Conservation (phyloP, 2,329 filamentous ascomycete species). For the Arthrobotrys conoides region DNA sequence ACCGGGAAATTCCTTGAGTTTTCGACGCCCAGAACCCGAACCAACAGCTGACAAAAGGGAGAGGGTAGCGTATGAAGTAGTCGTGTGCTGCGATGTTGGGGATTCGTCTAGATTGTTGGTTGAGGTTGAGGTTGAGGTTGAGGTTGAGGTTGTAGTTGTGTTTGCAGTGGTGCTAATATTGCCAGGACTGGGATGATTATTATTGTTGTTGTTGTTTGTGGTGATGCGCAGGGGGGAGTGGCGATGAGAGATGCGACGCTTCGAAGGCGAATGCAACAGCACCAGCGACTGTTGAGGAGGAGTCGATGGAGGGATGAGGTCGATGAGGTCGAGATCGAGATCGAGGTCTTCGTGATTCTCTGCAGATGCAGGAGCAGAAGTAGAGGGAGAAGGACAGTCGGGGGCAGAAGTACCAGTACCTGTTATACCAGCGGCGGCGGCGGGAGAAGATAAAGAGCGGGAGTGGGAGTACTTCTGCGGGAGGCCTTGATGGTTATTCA, state of each 20-base stretch:
- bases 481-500: conserved; percentile 28
- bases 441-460: conserved; percentile 58
- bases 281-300: conserved; percentile 52
- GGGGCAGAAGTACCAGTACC: background rate
- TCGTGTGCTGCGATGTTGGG: conserved; percentile 27
- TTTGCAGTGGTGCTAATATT: background rate
- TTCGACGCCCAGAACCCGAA: conserved; percentile 53
- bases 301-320: conserved; percentile 17
- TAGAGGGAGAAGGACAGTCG: conserved; percentile 2
- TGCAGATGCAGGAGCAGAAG: background rate
- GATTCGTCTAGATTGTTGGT: conserved; percentile 11
- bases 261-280: conserved; percentile 43
- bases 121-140: conserved; percentile 13
- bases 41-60: conserved; percentile 51
- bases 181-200: conserved; percentile 6
- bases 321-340: conserved; percentile 12
- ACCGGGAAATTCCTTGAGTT: conserved; percentile 58
- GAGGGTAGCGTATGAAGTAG: conserved; percentile 54
- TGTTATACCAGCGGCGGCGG: conserved; percentile 8
- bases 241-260: conserved; percentile 52
- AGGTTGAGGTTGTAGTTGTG: background rate
- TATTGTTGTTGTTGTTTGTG: conserved; percentile 28
- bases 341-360: background rate
- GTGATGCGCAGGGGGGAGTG: conserved; percentile 31
- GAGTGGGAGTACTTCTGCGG: conserved; percentile 34